These are phyloP conservation scores for Globisporangium cylindrosporum DNA, from an alignment of 352 stramenopile species.

Conservation along the genomic window DNA sequence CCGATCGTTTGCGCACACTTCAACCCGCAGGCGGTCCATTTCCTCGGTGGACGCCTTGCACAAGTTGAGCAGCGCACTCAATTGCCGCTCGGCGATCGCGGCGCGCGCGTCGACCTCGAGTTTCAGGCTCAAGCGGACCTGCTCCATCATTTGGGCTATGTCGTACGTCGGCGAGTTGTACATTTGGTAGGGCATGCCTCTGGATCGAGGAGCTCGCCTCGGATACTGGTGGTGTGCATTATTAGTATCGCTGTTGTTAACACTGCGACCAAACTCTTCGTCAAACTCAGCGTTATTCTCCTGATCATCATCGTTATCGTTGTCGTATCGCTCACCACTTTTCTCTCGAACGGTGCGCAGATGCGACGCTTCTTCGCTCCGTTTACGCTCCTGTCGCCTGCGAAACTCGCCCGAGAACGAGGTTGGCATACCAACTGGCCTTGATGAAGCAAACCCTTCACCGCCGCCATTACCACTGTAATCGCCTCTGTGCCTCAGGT, in stretches of 20 bases:
- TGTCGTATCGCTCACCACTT: slow-evolving; percentile 17
- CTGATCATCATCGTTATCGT: slow-evolving; percentile 16
- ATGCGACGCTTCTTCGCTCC: neutral
- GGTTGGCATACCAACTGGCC: slow-evolving; percentile 5
- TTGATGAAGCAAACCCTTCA: neutral
- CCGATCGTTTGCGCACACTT: slow-evolving; percentile 67
- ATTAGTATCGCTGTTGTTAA: slow-evolving; percentile 5
- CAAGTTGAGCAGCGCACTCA: slow-evolving; percentile 70
- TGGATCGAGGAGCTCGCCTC: neutral
- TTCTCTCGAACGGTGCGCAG: neutral
- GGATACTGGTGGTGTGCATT: neutral
- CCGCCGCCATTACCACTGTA: neutral
- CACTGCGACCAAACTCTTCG: slow-evolving; percentile 18
- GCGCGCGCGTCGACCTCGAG: slow-evolving; percentile 77
- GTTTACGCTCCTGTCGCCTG: slow-evolving; percentile 44
- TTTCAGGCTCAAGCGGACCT: slow-evolving; percentile 78
- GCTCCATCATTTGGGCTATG: slow-evolving; percentile 83
- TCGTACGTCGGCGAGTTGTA: slow-evolving; percentile 75
- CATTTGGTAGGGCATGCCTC: slow-evolving; percentile 34
- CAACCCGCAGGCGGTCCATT: slow-evolving; percentile 60
- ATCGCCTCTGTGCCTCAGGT: neutral
- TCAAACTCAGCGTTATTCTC: slow-evolving; percentile 19
- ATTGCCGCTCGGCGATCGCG: slow-evolving; percentile 70
- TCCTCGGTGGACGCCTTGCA: slow-evolving; percentile 77
- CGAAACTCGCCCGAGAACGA: slow-evolving; percentile 55